Base-by-base conservation (phyloP, 1,284 basidiomycete species). In the Ustilago cynodontis region DNA sequence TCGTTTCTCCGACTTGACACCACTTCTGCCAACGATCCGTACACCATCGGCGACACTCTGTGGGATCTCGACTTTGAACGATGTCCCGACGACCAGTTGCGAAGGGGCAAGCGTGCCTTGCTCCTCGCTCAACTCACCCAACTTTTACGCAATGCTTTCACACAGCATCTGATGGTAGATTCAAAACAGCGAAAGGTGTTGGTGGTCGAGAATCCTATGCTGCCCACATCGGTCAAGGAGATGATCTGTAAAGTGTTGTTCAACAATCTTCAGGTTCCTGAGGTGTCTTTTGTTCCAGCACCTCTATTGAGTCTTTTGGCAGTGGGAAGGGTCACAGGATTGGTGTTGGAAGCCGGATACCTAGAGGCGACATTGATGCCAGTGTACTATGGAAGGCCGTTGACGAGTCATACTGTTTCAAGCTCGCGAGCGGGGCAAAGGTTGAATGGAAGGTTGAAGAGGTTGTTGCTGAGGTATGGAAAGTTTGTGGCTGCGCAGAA, bases 131-230 rank as follows among this genome's bases (percentile, higher is more conserved):
- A 70, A 31, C 65, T 85, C n/a, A 72, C 58, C 0, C 71, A 73
- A 58, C 65, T 84, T 16, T 39, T 85, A 0, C 68, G 81, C 11
- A 63, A 43, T 16, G 66, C 82, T 2, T 85, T 79, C 54, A 71
- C 77, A 16, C 72, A 85, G 81, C 92, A 94, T 64, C 89, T 99
- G 51, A 89, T 98, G 86, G 93, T 93, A 71, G 97, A 98, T 84
- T 93, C 95, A 0, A 96, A 94, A 86, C 91, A 93, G 37, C 90
- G 96, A 55, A 97, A 96, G 86, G 92, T 99, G 64, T 93, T 98
- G 56, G 83, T 99, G 28, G 88, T 96, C 7, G 95, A 98, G 86
- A 93, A 94, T 83, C 93, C 96, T 0, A 88, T 97, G 54, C 88
- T 97, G 13, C 93, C 95, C 0, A 87, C 93, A 2, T 90, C 92